A percentile compares a stretch with the other conserved stretches of the same genome.
Conservation (phyloP, 805 yeast species). For the Saccharomycopsis oosterbeekiorum region DNA sequence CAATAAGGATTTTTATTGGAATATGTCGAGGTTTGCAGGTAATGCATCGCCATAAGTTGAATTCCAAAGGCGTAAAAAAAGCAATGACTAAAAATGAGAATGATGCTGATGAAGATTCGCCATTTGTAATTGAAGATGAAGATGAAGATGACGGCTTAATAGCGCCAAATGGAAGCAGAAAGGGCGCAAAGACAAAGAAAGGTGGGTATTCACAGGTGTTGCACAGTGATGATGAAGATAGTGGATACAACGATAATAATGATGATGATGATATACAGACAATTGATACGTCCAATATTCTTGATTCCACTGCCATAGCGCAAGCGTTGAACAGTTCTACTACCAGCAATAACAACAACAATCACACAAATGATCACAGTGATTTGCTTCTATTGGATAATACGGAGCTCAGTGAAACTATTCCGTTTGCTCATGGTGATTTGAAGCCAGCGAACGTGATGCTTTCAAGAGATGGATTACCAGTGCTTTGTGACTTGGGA, state of each 20-base stretch:
- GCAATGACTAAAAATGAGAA: background rate
- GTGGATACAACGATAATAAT: background rate
- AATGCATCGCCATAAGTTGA: conserved; percentile 54
- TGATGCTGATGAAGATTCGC: conserved; percentile 8
- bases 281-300: background rate
- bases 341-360: conserved; percentile 20
- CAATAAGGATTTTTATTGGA: conserved; percentile 53
- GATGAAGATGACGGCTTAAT: conserved; percentile 2
- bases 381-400: conserved; percentile 18
- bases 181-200: background rate
- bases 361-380: conserved; percentile 27
- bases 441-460: conserved; percentile 84
- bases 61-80: conserved; percentile 7
- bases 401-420: conserved; percentile 46
- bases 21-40: conserved; percentile 64
- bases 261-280: background rate
- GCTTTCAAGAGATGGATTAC: conserved; percentile 63
- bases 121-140: conserved; percentile 13
- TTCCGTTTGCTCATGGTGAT: conserved; percentile 78
- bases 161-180: background rate
- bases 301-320: conserved; percentile 18
- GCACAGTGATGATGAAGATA: background rate
- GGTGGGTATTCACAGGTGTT: background rate
- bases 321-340: conserved; percentile 19
- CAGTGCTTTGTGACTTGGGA: conserved; percentile 79